A percentile compares a stretch with the other conserved stretches of the same genome.
phyloP scores from a whole-genome alignment of 116 monocot species.

The Trichopus zeylanicus region DNA sequence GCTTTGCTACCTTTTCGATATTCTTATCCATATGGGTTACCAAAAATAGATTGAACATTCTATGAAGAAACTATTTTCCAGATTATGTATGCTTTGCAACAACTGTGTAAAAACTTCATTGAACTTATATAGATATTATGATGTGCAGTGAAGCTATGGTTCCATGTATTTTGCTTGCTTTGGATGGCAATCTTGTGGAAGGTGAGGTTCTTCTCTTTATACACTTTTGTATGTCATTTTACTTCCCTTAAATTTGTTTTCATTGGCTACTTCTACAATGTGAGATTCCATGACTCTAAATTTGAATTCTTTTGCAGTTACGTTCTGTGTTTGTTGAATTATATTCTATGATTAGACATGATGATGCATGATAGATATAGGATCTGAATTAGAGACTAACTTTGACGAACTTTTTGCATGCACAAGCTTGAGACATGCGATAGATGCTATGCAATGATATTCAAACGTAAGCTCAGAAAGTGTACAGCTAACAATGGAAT shows the following conservation, averaged over 20 bases:
- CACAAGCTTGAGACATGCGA: not conserved
- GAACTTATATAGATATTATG: not conserved
- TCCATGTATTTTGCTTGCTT: constrained; percentile 92
- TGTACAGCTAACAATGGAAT: not conserved
- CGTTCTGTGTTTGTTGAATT: no score
- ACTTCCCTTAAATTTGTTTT: not conserved
- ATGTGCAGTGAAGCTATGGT: constrained; percentile 82
- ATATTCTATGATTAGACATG: no score
- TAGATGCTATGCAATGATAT: not conserved
- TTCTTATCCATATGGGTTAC: not conserved
- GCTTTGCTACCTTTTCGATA: not conserved
- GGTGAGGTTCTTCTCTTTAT: constrained; percentile 27
- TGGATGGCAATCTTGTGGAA: constrained; percentile 92
- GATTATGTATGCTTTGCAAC: no score
- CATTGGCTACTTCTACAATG: no score
- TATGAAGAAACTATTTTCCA: no score
- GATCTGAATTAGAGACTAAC: no score
- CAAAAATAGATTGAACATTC: not conserved
- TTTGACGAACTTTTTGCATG: no score
- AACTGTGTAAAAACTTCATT: not conserved
- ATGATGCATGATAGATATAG: no score
- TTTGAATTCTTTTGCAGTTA: no score
- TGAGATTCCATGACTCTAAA: no score
- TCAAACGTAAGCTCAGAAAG: not conserved
- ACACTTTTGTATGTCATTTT: not conserved